Conservation (phyloP, 768 basidiomycete species). For the Ephemerocybe angulata region DNA sequence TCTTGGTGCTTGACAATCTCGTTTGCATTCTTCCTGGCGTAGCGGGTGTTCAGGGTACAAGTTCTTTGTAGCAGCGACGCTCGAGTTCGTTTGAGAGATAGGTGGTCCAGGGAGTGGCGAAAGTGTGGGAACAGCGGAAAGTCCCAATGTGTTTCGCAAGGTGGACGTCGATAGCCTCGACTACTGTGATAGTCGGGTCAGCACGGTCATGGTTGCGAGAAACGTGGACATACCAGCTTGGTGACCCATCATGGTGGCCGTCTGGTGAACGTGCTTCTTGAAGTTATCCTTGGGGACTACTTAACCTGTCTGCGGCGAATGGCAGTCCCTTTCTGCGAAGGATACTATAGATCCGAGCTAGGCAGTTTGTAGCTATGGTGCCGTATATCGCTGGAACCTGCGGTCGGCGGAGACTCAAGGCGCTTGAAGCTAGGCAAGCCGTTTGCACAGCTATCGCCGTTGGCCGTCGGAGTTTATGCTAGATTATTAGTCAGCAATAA, state of each 20-base stretch:
- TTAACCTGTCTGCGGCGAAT: conserved; percentile 99
- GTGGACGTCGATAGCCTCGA: conserved; percentile 94
- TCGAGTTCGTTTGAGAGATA: conserved; percentile 97
- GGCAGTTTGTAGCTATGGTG: conserved; percentile 90
- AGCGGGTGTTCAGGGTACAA: conserved; percentile 99
- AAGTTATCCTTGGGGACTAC: conserved; percentile 99
- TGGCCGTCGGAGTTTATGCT: too few relatives aligned
- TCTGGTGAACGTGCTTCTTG: conserved; percentile 98
- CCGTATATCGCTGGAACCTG: conserved; percentile 62
- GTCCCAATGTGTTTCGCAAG: conserved; percentile 99
- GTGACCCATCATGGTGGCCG: conserved; percentile 97
- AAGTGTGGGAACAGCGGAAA: conserved; percentile 95
- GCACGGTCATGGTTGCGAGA: conserved; percentile 99
- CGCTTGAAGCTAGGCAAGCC: too few relatives aligned
- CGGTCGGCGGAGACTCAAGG: conserved; percentile 35
- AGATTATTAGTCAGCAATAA: too few relatives aligned
- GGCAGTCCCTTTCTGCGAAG: conserved; percentile 93
- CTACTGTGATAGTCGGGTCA: conserved; percentile 96
- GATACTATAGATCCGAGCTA: conserved; percentile 96
- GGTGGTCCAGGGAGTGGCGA: conserved; percentile 98
- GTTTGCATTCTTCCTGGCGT: conserved; percentile 98
- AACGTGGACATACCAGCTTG: conserved; percentile 99
- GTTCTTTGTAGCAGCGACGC: conserved; percentile 99
- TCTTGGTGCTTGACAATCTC: conserved; percentile 86
- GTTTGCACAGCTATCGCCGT: too few relatives aligned